Conservation (phyloP, 371 early-diverging fungal genomes). For the Racocetra persica region DNA sequence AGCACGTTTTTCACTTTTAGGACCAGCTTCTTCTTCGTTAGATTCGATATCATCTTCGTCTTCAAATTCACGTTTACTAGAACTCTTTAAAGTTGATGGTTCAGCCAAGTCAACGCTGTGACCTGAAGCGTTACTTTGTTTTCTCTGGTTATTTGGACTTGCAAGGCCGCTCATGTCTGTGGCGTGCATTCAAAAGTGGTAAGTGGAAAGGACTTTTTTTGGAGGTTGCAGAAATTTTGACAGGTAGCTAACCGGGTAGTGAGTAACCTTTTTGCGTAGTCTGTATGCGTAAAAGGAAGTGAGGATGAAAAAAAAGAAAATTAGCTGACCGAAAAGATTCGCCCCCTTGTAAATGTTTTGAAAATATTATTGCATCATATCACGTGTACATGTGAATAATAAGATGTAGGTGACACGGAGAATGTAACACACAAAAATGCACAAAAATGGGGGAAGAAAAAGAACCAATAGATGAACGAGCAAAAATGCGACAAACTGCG, state of each 20-base stretch:
- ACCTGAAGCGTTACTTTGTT: constrained; percentile 35
- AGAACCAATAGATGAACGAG: not conserved
- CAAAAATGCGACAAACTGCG: not conserved
- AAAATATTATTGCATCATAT: not conserved
- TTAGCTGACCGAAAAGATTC: not conserved
- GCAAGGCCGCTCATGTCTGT: constrained; percentile 17
- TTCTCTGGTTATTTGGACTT: constrained; percentile 25
- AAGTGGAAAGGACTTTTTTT: constrained; percentile 17
- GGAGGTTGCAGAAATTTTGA: constrained; percentile 1
- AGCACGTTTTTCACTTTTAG: constrained; percentile 71
- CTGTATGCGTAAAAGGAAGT: constrained; percentile 31
- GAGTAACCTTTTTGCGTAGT: constrained; percentile 26
- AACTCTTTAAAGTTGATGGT: not conserved
- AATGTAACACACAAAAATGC: not conserved
- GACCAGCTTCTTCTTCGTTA: constrained; percentile 59
- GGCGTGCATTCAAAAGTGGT: constrained; percentile 35
- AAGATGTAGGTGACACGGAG: not conserved
- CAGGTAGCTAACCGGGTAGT: not conserved
- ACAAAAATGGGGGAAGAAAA: not conserved
- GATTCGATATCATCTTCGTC: constrained; percentile 48
- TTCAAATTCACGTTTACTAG: constrained; percentile 44
- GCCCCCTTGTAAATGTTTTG: not conserved
- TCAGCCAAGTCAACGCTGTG: constrained; percentile 15
- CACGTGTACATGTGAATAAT: constrained; percentile 7
- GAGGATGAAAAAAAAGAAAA: constrained; percentile 21